Evolutionary conservation across 805 yeast genomes (phyloP).

Genomic region (Diddensiella santjacobensis): DNA sequence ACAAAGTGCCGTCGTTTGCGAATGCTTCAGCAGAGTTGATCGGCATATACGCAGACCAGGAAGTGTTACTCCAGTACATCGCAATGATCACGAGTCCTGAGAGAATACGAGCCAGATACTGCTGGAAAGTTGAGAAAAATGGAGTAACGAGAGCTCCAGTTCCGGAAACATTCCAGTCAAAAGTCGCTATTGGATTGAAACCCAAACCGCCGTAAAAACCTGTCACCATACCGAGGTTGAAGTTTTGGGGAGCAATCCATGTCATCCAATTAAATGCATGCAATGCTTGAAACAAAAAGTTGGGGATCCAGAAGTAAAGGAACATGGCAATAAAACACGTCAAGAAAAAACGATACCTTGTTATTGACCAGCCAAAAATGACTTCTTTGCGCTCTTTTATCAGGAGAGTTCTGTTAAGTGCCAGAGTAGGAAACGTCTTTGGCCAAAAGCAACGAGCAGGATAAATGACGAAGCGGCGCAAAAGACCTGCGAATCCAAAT

Average conservation of each 20-base stretch:
- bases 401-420: slow-evolving; percentile 46
- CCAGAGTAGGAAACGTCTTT: slow-evolving; percentile 53
- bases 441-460: slow-evolving; percentile 46
- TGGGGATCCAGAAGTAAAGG: slow-evolving; percentile 57
- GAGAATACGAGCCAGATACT: slow-evolving; percentile 6
- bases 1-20: slow-evolving; percentile 49
- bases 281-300: slow-evolving; percentile 52
- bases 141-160: slow-evolving; percentile 42
- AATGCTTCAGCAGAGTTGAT: slow-evolving; percentile 50
- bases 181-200: slow-evolving; percentile 43
- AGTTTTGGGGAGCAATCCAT: slow-evolving; percentile 54
- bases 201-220: slow-evolving; percentile 48
- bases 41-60: slow-evolving; percentile 56
- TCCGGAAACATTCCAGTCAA: slow-evolving; percentile 40
- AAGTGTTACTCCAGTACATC: slow-evolving; percentile 45
- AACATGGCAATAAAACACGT: slow-evolving; percentile 39
- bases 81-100: slow-evolving; percentile 37
- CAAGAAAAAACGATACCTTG: slow-evolving; percentile 44
- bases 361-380: slow-evolving; percentile 51
- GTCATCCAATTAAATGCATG: slow-evolving; percentile 55
- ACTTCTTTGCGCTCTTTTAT: slow-evolving; percentile 20
- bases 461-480: slow-evolving; percentile 46
- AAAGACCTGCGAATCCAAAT: slow-evolving; percentile 52
- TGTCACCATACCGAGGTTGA: slow-evolving; percentile 48
- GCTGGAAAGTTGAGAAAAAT: slow-evolving; percentile 38